phyloP scores from a whole-genome alignment of 2,329 filamentous ascomycete genomes.

The Fusarium gaditjirri region DNA sequence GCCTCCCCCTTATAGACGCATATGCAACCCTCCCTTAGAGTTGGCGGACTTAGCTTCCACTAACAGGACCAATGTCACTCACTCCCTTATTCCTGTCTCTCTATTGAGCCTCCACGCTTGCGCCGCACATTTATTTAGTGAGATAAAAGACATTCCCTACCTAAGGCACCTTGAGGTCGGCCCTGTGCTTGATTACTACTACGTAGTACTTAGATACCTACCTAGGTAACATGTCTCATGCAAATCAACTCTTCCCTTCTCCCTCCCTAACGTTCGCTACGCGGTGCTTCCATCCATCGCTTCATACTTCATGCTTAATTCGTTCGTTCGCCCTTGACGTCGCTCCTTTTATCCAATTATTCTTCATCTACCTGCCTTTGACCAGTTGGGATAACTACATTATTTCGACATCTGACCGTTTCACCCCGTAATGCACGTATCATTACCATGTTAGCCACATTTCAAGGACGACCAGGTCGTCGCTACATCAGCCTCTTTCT shows the following conservation, averaged over 20 bases:
- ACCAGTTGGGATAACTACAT: constrained; percentile 4
- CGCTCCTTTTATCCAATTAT: constrained; percentile 8
- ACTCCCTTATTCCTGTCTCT: constrained; percentile 24
- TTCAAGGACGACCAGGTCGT: constrained; percentile 48
- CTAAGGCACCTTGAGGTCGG: background rate
- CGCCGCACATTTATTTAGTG: constrained; percentile 12
- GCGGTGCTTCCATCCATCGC: background rate
- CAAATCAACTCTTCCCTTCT: background rate
- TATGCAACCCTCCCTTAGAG: background rate
- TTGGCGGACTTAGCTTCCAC: constrained; percentile 2
- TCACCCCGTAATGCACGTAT: constrained; percentile 29
- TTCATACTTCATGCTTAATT: background rate
- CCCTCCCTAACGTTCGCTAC: background rate
- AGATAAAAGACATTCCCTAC: background rate
- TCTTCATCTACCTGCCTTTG: background rate
- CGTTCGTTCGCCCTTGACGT: constrained; percentile 7
- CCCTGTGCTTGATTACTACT: background rate
- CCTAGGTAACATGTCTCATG: background rate
- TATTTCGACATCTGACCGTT: background rate
- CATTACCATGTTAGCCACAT: constrained; percentile 47
- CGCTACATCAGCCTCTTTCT: constrained; percentile 48
- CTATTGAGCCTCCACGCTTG: constrained; percentile 9
- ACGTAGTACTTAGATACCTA: background rate
- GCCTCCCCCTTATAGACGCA: constrained; percentile 2
- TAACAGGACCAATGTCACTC: background rate